Conservation (phyloP, 2,329 filamentous ascomycete species). For the Colletotrichum musicola region DNA sequence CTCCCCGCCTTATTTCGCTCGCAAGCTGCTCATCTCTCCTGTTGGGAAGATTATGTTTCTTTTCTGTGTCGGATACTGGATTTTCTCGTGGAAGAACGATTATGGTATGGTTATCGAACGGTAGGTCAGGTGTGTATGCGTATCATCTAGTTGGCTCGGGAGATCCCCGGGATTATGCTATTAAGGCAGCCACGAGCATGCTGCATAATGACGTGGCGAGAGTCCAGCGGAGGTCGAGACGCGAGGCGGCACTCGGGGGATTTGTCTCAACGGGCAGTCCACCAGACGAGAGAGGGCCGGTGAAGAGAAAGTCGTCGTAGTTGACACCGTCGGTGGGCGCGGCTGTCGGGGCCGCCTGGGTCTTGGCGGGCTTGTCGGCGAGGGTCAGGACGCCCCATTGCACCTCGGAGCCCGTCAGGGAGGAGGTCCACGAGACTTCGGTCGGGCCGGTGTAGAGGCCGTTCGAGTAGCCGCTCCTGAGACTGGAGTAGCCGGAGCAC, state of each 20-base stretch:
- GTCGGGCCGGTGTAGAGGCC: constrained; percentile 57
- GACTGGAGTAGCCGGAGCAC: constrained; percentile 63
- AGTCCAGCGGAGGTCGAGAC: constrained; percentile 14
- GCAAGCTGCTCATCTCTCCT: neutral
- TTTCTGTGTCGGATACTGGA: neutral
- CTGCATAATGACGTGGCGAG: constrained; percentile 27
- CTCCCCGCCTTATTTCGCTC: neutral
- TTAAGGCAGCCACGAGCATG: constrained; percentile 16
- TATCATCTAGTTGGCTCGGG: neutral
- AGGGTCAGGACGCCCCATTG: constrained; percentile 60
- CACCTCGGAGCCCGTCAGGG: constrained; percentile 56
- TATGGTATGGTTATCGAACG: neutral
- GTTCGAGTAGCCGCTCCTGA: constrained; percentile 53
- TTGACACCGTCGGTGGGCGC: constrained; percentile 23
- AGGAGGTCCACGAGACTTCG: constrained; percentile 59
- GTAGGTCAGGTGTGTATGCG: neutral
- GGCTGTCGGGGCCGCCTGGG: constrained; percentile 26
- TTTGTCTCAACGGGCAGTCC: constrained; percentile 34
- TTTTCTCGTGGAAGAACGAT: neutral
- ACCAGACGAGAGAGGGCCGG: constrained; percentile 24
- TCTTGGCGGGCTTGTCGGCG: constrained; percentile 50
- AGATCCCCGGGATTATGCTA: neutral
- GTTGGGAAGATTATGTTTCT: neutral
- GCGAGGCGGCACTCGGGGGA: constrained; percentile 27
- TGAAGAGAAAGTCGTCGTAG: constrained; percentile 39